These are phyloP conservation scores for Thecaphora thlaspeos DNA, from an alignment of 1,284 basidiomycete species.

Conservation along the genomic window DNA sequence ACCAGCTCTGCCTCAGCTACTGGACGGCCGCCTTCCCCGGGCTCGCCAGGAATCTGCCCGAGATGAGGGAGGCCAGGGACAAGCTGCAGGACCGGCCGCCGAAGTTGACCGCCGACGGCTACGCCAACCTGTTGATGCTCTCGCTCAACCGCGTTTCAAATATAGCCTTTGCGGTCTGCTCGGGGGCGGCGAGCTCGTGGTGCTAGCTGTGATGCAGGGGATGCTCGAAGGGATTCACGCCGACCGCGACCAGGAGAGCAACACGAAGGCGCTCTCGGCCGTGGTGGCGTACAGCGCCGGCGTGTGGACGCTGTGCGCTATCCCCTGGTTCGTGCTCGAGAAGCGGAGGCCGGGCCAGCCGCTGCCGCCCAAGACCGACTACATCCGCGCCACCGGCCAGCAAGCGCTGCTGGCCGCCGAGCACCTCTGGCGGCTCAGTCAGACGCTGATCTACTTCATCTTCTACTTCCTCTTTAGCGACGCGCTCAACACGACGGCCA, in stretches of 20 bases:
- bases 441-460: conserved; percentile 63
- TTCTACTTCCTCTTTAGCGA: conserved; percentile 74
- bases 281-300: conserved; percentile 40
- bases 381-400: conserved; percentile 66
- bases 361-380: conserved; percentile 67
- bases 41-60: conserved; percentile 74
- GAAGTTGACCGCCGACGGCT: conserved; percentile 63
- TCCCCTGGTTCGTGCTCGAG: conserved; percentile 70
- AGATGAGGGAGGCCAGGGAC: conserved; percentile 67
- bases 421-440: conserved; percentile 11
- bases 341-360: conserved; percentile 46
- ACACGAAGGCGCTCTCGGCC: conserved; percentile 63
- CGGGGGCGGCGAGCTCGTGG: conserved; percentile 72
- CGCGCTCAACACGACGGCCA: conserved; percentile 76
- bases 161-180: conserved; percentile 73
- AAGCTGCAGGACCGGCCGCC: conserved; percentile 58
- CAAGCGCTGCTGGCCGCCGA: conserved; percentile 19
- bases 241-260: conserved; percentile 28
- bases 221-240: conserved; percentile 69
- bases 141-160: conserved; percentile 83
- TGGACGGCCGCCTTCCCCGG: conserved; percentile 80
- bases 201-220: conserved; percentile 74
- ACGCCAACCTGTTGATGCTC: conserved; percentile 73
- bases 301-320: conserved; percentile 68
- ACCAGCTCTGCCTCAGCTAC: conserved; percentile 76